These are phyloP conservation scores for Cyclotella kingstonii DNA, from an alignment of 108 stramenopile genomes.

Conservation along the genomic window DNA sequence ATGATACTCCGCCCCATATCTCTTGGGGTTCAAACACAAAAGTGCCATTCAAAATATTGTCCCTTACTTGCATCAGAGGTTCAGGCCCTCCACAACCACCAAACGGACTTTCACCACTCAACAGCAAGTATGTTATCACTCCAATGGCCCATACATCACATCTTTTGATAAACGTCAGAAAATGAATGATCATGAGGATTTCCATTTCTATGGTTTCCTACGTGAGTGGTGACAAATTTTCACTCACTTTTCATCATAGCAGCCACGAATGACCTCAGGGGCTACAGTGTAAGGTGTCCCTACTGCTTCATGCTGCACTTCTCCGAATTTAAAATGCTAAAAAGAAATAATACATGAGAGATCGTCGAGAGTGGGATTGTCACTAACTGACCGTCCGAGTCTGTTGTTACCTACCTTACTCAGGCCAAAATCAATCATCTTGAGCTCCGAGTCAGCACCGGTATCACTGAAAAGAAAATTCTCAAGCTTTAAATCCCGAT, in stretches of 20 bases:
- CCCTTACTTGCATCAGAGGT: constrained; percentile 48
- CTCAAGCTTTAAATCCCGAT: constrained; percentile 92
- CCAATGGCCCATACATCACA: constrained; percentile 77
- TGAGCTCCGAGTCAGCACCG: constrained; percentile 55
- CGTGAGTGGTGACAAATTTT: no score
- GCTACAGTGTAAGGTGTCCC: constrained; percentile 89
- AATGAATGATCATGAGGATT: no score
- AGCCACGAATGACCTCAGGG: constrained; percentile 83
- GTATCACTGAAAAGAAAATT: constrained; percentile 53
- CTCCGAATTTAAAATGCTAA: constrained; percentile 67
- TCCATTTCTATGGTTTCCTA: no score
- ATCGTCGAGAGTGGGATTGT: not conserved
- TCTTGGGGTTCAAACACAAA: constrained; percentile 70
- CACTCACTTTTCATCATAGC: constrained; percentile 85
- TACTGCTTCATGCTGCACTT: constrained; percentile 69
- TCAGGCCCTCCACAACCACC: constrained; percentile 80
- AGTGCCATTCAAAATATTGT: constrained; percentile 53
- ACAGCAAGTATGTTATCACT: constrained; percentile 84
- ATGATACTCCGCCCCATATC: constrained; percentile 71
- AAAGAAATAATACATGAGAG: not conserved
- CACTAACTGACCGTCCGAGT: not conserved
- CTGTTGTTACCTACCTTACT: constrained; percentile 35
- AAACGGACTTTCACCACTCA: constrained; percentile 86
- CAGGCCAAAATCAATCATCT: constrained; percentile 90
- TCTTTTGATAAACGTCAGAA: no score